A percentile compares a stretch with the other conserved stretches of the same genome.
phyloP scores from a whole-genome alignment of 1,284 basidiomycete species.

The Moniliella sp. region DNA sequence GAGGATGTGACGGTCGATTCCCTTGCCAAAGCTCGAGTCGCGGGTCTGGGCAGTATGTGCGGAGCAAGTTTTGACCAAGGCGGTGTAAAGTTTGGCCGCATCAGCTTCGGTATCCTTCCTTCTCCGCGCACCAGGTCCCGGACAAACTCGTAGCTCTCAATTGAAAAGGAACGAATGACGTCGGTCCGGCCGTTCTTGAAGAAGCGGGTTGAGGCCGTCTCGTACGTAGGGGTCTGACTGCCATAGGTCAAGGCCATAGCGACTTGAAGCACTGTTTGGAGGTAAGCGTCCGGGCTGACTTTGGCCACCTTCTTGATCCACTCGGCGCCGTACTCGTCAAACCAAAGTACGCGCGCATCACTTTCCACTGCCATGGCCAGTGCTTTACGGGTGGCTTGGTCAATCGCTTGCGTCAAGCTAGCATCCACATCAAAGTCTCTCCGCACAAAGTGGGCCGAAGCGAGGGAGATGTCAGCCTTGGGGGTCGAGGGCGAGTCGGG shows the following conservation, averaged over 20 bases:
- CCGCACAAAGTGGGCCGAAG: conserved; percentile 40
- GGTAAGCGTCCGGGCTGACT: conserved; percentile 65
- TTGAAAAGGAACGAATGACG: conserved; percentile 59
- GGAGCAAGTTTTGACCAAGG: conserved; percentile 50
- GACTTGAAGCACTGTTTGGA: conserved; percentile 80
- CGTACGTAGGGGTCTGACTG: conserved; percentile 69
- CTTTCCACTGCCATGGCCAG: conserved; percentile 48
- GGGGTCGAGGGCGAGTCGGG: conserved; percentile 6
- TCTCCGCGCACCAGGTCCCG: conserved; percentile 51
- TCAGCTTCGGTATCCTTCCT: conserved; percentile 40
- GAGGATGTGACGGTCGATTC: conserved; percentile 74
- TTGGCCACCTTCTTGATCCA: conserved; percentile 73
- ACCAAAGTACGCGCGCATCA: conserved; percentile 66
- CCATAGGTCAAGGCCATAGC: conserved; percentile 67
- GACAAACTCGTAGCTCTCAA: conserved; percentile 58
- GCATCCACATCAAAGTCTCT: conserved; percentile 57
- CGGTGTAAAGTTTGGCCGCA: conserved; percentile 36
- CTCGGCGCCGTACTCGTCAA: conserved; percentile 60
- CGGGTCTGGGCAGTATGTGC: conserved; percentile 57
- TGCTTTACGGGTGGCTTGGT: neutral
- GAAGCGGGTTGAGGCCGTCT: conserved; percentile 75
- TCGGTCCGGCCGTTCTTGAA: conserved; percentile 81
- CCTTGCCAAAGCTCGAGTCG: conserved; percentile 59
- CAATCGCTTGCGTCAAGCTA: neutral
- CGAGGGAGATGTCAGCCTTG: conserved; percentile 34